Evolutionary conservation across 1,284 basidiomycete genomes (phyloP), one percentile per base, ranked within the genome.

Genomic region (Microbotryum saponariae): DNA sequence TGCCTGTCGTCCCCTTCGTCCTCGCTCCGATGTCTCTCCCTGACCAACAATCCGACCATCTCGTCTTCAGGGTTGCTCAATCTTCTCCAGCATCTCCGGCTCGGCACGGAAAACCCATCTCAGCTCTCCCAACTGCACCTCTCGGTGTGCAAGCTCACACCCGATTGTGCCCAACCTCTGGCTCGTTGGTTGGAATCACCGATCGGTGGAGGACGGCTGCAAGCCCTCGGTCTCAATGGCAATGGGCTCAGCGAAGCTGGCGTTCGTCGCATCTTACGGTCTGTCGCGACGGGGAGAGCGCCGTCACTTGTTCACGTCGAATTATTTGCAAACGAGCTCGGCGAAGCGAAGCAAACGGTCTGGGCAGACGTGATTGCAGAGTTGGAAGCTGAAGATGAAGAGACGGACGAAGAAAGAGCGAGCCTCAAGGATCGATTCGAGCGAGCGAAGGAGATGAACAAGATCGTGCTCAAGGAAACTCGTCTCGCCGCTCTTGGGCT

Each of bases 221-320:
- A 63, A 31, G 56, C 64, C 0, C 62, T 68, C 14, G 52, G 55
- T 2, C n/a, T 66, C 18, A 68, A 68, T 31, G 60, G 59, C 6
- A 62, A 60, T n/a, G 18, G 10, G 0, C 21, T 68, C 14, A 54
- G 64, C 0, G 6, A 21, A 3, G 58, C 56, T 1, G 64, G 66
- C 4, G 47, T 62, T n/a, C 45, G 62, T 7, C 8, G 60, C 14
- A 62, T 68, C 10, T 58, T 56, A 3, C 53, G 53, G 16, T 33
- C 51, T 16, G 60, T 64, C n/a, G 58, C 47, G 20, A 59, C 51
- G 25, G 66, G 66, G 0, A 48, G 52, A n/a, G 54, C 56, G 2
- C 53, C 62, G 25, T 59, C 56, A 18, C 21, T 68, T 27, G 21
- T 68, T 14, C 66, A 68, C 42, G 55, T 68, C 53, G 66, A 68